phyloP scores from a whole-genome alignment of 495 filamentous ascomycete species.

The Viridothelium virens region DNA sequence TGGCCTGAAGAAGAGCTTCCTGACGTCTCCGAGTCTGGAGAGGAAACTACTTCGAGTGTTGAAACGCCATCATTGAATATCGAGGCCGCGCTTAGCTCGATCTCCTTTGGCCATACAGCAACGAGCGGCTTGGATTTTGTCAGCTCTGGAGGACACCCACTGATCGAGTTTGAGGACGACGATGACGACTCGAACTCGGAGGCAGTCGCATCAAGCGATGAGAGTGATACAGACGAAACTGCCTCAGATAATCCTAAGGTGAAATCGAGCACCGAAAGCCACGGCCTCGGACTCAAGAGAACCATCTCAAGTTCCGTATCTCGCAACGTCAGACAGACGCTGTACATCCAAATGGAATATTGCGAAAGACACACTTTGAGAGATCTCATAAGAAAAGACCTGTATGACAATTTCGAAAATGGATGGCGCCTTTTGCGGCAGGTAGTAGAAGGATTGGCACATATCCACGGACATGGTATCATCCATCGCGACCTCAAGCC shows the following conservation, averaged over 20 bases:
- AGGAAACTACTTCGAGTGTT: constrained; percentile 23
- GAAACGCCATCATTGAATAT: constrained; percentile 16
- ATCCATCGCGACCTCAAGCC: constrained; percentile 97
- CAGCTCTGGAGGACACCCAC: constrained; percentile 74
- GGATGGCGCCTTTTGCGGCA: constrained; percentile 87
- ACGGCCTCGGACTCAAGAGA: constrained; percentile 18
- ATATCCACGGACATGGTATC: constrained; percentile 86
- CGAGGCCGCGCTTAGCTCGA: constrained; percentile 31
- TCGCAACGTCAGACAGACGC: constrained; percentile 45
- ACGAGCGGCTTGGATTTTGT: constrained; percentile 88
- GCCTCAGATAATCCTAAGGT: constrained; percentile 32
- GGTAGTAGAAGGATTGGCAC: constrained; percentile 78
- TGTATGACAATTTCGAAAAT: constrained; percentile 65
- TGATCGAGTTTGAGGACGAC: constrained; percentile 70
- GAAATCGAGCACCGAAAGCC: constrained; percentile 14
- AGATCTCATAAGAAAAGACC: constrained; percentile 73
- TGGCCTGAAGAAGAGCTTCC: constrained; percentile 73
- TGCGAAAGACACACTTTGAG: constrained; percentile 91
- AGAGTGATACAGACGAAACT: constrained; percentile 33
- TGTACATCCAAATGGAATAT: constrained; percentile 95
- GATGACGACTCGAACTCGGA: constrained; percentile 51
- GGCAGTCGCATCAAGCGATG: constrained; percentile 27
- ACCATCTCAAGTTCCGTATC: constrained; percentile 23
- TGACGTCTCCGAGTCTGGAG: constrained; percentile 52
- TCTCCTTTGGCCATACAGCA: constrained; percentile 57